Evolutionary conservation across 495 filamentous ascomycete species (phyloP), one percentile per base, ranked within the genome.

Genomic region (Articulospora tetracladia): DNA sequence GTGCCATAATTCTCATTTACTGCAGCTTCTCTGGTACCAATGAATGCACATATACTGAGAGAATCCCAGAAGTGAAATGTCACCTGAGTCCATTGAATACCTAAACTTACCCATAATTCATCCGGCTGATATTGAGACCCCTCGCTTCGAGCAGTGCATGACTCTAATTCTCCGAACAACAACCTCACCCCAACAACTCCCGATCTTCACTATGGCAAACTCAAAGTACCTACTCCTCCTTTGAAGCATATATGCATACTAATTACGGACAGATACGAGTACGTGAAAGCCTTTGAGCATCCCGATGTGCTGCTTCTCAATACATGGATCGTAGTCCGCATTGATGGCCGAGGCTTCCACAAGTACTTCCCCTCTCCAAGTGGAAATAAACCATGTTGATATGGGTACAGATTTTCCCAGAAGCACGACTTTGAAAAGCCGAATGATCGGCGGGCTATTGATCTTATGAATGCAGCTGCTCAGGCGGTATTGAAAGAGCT

Each of bases 401-500:
- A 4, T 3, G 50, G 17, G 1, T 13, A 25, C 62, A 94, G 87
- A 67, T 85, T 97, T 60, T 89, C 89, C 41, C 77, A 80, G 55
- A 93, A 90, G 65, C 92, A 98, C 74, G 75, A 70, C 4, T 98
- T 96, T 67, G 78, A 83, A 60, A 98, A 97, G 68, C 94, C 94
- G 19, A 98, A 97, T 76, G 94, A 98, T 70, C 80, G 79, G 53
- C 83, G 87, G 48, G 94, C 93, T 26, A 76, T 97, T 2, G 82
- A 94, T 73, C 84, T 98, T 64, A 97, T 97, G 94, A 98, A 98
- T 69, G 89, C 86, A 2, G 91, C 91, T 1, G 94, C 94, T 1
- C 79, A 82, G 39, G 88, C 85, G 4, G 89, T 97, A 56, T 82
- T 97, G 80, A 84, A 82, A 61, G 91, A 96, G 34, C 71, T 97